phyloP scores from a whole-genome alignment of 2,329 filamentous ascomycete species.

The Cryphonectria nitschkei region DNA sequence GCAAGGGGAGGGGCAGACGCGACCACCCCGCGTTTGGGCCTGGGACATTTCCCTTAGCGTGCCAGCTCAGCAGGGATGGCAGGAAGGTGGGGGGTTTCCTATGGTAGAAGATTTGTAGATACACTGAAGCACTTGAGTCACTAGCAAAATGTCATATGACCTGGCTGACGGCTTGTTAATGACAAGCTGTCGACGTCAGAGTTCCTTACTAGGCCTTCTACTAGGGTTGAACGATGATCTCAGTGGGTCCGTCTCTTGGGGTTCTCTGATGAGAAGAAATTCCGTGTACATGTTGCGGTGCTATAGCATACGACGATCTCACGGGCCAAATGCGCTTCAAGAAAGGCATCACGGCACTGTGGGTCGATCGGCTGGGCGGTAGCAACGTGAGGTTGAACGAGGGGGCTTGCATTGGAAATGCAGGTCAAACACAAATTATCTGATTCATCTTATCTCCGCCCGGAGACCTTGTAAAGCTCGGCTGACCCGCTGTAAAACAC shows the following conservation, averaged over 20 bases:
- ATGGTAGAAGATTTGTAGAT: not conserved
- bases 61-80: not conserved
- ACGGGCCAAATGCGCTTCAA: not conserved
- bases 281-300: not conserved
- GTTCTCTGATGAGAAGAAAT: not conserved
- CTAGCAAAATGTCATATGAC: not conserved
- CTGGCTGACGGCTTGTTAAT: not conserved
- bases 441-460: slow-evolving; percentile 26
- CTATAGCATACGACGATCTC: not conserved
- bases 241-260: not conserved
- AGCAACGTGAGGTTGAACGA: not conserved
- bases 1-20: slow-evolving; percentile 15
- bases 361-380: not conserved
- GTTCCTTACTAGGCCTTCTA: not conserved
- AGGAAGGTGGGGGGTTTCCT: not conserved
- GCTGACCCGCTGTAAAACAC: slow-evolving; percentile 11
- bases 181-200: not conserved
- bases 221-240: too few relatives aligned
- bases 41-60: not conserved
- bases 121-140: not conserved
- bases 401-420: slow-evolving; percentile 13
- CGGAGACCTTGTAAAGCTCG: slow-evolving; percentile 2
- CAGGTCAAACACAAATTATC: slow-evolving; percentile 21
- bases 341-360: not conserved
- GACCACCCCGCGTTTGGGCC: slow-evolving; percentile 10